Base-by-base conservation (phyloP, 2,329 filamentous ascomycete genomes). In the Aspergillus versicolor region DNA sequence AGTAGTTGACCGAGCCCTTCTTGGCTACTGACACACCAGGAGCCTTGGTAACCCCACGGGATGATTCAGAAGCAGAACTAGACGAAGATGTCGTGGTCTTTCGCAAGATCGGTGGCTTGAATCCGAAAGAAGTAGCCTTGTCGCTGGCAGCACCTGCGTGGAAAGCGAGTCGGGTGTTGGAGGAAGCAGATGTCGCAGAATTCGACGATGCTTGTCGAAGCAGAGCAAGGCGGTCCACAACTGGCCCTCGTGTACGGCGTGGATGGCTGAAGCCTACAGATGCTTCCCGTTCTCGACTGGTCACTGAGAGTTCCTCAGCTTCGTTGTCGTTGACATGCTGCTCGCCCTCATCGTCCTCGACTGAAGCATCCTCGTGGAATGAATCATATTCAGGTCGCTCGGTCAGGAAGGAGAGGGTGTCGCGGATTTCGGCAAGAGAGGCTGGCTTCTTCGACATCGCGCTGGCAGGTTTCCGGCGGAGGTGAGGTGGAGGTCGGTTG, bases 341-440 rank as follows among this genome's bases (percentile, higher is more conserved):
- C 60, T 85, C 84, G 63, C 83, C 78, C 53, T 72, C 70, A 9
- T 78, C 78, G 11, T 75, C 75, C n/a, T 82, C 80, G 9, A 73
- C 51, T 2, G 78, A 79, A 7, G 79, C 78, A 42, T 83, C 81
- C 40, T 80, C 81, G 3, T 82, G 80, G 58, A 79, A 79, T n/a
- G 80, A 82, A 27, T 80, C 79, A 47, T 77, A 79, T 45, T 81
- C 75, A n/a, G 80, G 79, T 40, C 84, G 83, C 51, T 96, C 92
- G 15, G 96, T 86, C 9, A 97, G 82, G 72, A 88, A 90, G 4
- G 90, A 95, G 6, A 97, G 79, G 0, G 90, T 91, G 70, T 93
- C 86, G 56, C 91, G 87, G 61, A 97, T 89, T 67, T 97, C 91
- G 27, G 87, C 85, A 9, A 96, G 78, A 17, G 87, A 89, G 5